Evolutionary conservation across 495 filamentous ascomycete species (phyloP), one percentile per base, ranked within the genome.

Genomic region (Thozetella sp.): DNA sequence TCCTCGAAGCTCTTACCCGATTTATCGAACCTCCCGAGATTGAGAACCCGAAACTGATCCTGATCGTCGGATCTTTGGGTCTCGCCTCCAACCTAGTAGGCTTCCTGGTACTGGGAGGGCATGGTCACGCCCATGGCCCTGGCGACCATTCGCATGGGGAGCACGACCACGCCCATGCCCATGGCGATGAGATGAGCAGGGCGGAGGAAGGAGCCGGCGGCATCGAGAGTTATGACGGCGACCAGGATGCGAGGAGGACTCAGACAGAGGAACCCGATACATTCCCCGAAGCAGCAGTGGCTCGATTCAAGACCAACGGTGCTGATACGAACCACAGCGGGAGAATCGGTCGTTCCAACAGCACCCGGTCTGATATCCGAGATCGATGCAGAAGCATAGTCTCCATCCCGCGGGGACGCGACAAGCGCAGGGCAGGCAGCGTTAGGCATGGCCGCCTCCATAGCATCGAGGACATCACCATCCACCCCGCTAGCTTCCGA

Each of bases 11-110:
- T 12, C 82, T 97, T 34, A 90, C 93, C 59, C 85, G 95, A 62
- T 87, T 98, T 67, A 80, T 97, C 63, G 91, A 97, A 64, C 92
- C 93, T 6, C 93, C 92, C 65, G 84, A 88, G 66, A 92, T 99
- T 64, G 80, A 81, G 51, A 90, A 94, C 58, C 91, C 95, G 0
- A 83, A 88, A 64, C 79, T 99, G 17, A 92, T 97, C 45, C 85
- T 95, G 57, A 88, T 90, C 63, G 93, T 97, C 19, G 95, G 95
- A 4, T 94, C 83, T 59, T 80, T 89, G 55, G 95, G 95, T 17
- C 81, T 99, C n/a, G 76, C 85, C 2, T 97, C 92, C 13, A 99
- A 99, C 62, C 85, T 98, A 17, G 73, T 91, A n/a, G 95, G 95
- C 0, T 86, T 97, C 48, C 81, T 90, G 24, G 82, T 99, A 13